Base-by-base conservation (phyloP, 2,329 filamentous ascomycete genomes). In the Aureobasidium lini region DNA sequence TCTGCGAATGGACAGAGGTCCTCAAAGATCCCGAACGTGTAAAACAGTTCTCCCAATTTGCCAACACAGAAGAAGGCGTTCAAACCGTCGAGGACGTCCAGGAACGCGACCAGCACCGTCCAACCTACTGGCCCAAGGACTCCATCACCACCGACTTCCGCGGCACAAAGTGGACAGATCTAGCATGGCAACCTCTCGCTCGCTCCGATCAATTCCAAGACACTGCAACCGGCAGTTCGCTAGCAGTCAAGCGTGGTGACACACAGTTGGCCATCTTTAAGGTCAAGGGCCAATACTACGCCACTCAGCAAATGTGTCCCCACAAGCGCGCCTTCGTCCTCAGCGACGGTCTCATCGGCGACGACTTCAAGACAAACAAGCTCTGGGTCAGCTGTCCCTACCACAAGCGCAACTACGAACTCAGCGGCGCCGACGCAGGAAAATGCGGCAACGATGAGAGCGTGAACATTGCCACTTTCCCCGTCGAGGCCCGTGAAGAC, bases 291-390 rank as follows among this genome's bases (percentile, higher is more conserved):
- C 82, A 82, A 57, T 95, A 86, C 78, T 93, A 93, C 72, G 88
- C 89, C 61, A 88, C 88, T 13, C 91, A 96, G 75, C 90, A 96
- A 70, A 96, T 96, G 91, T 96, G 91, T 71, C 91, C 91, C 9
- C 90, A 95, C 76, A 94, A 93, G 75, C 86, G 90, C 10, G 86
- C 90, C 1, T 96, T 96, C 68, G 87, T 92, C n/a, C 83, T 96
- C 29, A 88, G 87, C 0, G 92, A 96, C 70, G 90, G 90, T 1
- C 76, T 96, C 8, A 81, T 96, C 48, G 91, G 92, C 42, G 86
- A 90, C 64, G 81, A 84, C 62, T 62, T 71, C 61, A 72, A 78
- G 46, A 79, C 71, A 57, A 77, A 83, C 62, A 85, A 85, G 61
- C 85, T 91, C n/a, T 95, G 88, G 86, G 83, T 96, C 16, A 90